Evolutionary conservation across 352 stramenopile genomes (phyloP).

Genomic region (Phytophthora nicotianae): DNA sequence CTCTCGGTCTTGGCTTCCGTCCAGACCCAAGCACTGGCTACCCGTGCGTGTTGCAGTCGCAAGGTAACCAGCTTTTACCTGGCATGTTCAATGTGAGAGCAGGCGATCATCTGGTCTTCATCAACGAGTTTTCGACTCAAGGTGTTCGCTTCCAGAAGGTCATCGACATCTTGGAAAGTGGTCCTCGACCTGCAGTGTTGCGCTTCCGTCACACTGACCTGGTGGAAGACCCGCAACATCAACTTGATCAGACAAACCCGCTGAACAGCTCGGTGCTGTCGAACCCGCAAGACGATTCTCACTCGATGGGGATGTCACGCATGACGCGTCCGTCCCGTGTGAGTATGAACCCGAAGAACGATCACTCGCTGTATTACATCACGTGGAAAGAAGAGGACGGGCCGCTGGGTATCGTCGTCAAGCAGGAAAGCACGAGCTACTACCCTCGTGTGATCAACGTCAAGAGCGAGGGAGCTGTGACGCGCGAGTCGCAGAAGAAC

Average conservation of each 20-base stretch:
- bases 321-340: slow-evolving; percentile 70
- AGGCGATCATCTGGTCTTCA: slow-evolving; percentile 82
- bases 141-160: slow-evolving; percentile 87
- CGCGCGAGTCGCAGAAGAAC: slow-evolving; percentile 82
- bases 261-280: slow-evolving; percentile 42
- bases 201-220: slow-evolving; percentile 85
- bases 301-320: slow-evolving; percentile 68
- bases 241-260: slow-evolving; percentile 27
- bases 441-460: slow-evolving; percentile 89
- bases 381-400: slow-evolving; percentile 90
- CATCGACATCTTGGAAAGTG: slow-evolving; percentile 86
- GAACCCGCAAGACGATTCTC: slow-evolving; percentile 75
- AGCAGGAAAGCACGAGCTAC: slow-evolving; percentile 86
- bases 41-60: slow-evolving; percentile 76
- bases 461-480: slow-evolving; percentile 86
- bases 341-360: slow-evolving; percentile 84
- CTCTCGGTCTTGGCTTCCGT: slow-evolving; percentile 82
- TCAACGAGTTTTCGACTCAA: slow-evolving; percentile 87
- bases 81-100: slow-evolving; percentile 89
- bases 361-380: slow-evolving; percentile 89
- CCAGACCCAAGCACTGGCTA: slow-evolving; percentile 77
- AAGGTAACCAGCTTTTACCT: slow-evolving; percentile 77
- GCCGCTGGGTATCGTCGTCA: slow-evolving; percentile 85
- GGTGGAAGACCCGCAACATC: slow-evolving; percentile 53
- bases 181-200: slow-evolving; percentile 72